These are phyloP conservation scores for Syzygium grande DNA, from an alignment of 345 rosid species.

Conservation along the genomic window DNA sequence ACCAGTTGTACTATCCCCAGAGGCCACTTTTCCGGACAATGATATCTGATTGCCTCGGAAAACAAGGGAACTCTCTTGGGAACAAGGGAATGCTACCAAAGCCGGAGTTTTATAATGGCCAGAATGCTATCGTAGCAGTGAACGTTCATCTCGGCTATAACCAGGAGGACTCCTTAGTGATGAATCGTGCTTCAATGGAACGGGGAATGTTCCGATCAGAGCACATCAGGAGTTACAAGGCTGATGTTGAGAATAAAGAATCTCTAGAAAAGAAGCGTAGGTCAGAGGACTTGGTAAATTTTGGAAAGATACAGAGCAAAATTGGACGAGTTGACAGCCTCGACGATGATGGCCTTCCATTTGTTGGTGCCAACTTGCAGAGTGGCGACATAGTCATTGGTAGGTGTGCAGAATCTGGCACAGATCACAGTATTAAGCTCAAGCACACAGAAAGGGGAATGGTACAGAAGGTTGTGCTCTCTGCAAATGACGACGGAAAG, in stretches of 20 bases:
- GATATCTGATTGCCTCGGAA: slow-evolving; percentile 65
- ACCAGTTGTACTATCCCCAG: slow-evolving; percentile 77
- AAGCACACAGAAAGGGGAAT: slow-evolving; percentile 90
- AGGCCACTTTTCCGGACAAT: slow-evolving; percentile 77
- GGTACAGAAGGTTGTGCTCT: slow-evolving; percentile 83
- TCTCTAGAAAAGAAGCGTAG: slow-evolving; percentile 45
- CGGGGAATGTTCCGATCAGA: slow-evolving; percentile 91
- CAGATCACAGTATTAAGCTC: slow-evolving; percentile 72
- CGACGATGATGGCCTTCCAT: slow-evolving; percentile 91
- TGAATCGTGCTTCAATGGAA: slow-evolving; percentile 86
- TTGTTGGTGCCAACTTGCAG: slow-evolving; percentile 68
- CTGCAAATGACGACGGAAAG: slow-evolving; percentile 94
- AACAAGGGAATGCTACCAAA: slow-evolving; percentile 27
- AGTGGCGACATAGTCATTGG: slow-evolving; percentile 89
- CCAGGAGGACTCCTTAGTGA: slow-evolving; percentile 89
- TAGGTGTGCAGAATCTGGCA: slow-evolving; percentile 70
- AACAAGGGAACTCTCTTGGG: slow-evolving; percentile 26
- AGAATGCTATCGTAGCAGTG: slow-evolving; percentile 90
- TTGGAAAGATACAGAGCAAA: slow-evolving; percentile 65
- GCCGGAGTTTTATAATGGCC: slow-evolving; percentile 73
- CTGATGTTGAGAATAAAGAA: slow-evolving; percentile 80
- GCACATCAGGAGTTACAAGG: slow-evolving; percentile 82
- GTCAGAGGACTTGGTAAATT: slow-evolving; percentile 46
- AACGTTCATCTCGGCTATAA: slow-evolving; percentile 91
- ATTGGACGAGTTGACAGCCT: slow-evolving; percentile 78